These are phyloP conservation scores for Lichtheimia ramosa DNA, from an alignment of 371 early-diverging fungal genomes.

Conservation along the genomic window DNA sequence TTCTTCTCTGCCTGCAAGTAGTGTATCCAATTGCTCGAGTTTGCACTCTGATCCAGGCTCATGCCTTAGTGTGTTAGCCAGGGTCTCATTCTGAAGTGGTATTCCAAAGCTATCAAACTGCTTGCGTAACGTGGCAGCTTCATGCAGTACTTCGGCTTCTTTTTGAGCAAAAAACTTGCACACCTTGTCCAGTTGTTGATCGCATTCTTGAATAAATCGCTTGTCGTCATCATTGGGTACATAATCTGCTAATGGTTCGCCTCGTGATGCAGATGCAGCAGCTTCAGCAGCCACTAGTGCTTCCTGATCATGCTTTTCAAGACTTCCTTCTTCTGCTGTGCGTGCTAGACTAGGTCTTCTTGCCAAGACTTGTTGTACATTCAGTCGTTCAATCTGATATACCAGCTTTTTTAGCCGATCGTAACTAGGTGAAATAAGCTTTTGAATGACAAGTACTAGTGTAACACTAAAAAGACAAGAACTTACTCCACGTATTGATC, in stretches of 20 bases:
- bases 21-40: conserved; percentile 2
- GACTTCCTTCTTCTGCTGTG: conserved; percentile 5
- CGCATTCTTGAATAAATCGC: conserved; percentile 9
- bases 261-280: too few relatives aligned
- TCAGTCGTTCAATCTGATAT: conserved; percentile 16
- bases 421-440: conserved; percentile 11
- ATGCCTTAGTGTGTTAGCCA: background rate
- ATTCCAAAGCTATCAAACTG: conserved; percentile 16
- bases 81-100: conserved; percentile 2
- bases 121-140: conserved; percentile 6
- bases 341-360: background rate
- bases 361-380: conserved; percentile 11
- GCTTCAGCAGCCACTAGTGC: too few relatives aligned
- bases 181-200: conserved; percentile 22
- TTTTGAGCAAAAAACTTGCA: conserved; percentile 12
- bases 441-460: too few relatives aligned
- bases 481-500: conserved; percentile 24
- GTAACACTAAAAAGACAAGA: too few relatives aligned
- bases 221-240: conserved; percentile 6
- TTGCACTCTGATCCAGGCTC: background rate
- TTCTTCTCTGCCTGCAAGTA: conserved; percentile 2
- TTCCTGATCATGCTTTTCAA: too few relatives aligned
- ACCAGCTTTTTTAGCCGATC: conserved; percentile 20
- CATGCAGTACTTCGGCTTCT: conserved; percentile 10
- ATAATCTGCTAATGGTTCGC: background rate